Evolutionary conservation across 2,329 filamentous ascomycete species (phyloP).

Genomic region (Scedosporium apiospermum): DNA sequence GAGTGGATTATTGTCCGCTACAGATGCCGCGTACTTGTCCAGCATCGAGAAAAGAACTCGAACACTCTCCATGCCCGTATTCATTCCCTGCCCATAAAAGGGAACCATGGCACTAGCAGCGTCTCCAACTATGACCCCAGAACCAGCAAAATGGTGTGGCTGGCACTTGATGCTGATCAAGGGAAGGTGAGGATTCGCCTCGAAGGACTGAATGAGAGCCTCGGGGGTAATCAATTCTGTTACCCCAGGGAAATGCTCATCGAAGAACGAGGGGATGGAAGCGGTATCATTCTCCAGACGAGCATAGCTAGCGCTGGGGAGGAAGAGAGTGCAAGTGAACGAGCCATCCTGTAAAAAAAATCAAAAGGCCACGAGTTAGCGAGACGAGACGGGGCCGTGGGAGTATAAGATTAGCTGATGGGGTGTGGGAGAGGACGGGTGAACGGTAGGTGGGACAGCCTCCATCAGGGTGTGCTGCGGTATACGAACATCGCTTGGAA

Average conservation of each 20-base stretch:
- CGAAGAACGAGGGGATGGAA: constrained; percentile 63
- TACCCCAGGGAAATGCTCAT: constrained; percentile 78
- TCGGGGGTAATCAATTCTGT: constrained; percentile 57
- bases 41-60: constrained; percentile 75
- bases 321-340: constrained; percentile 92
- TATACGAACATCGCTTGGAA: constrained; percentile 55
- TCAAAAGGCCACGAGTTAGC: neutral
- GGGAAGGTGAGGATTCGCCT: constrained; percentile 76
- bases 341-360: constrained; percentile 56
- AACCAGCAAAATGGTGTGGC: constrained; percentile 72
- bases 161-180: constrained; percentile 89
- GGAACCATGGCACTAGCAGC: constrained; percentile 97
- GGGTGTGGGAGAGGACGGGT: too few relatives aligned
- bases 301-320: constrained; percentile 61
- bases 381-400: neutral
- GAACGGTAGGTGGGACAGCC: too few relatives aligned
- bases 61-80: constrained; percentile 90
- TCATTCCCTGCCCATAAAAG: constrained; percentile 98
- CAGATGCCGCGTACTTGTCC: constrained; percentile 51
- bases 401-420: too few relatives aligned
- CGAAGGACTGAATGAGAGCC: constrained; percentile 66
- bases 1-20: constrained; percentile 32
- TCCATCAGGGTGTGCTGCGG: too few relatives aligned
- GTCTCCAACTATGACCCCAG: constrained; percentile 80
- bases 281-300: constrained; percentile 55